Base-by-base conservation (phyloP, 768 basidiomycete species). In the Crepidotus variabilis region DNA sequence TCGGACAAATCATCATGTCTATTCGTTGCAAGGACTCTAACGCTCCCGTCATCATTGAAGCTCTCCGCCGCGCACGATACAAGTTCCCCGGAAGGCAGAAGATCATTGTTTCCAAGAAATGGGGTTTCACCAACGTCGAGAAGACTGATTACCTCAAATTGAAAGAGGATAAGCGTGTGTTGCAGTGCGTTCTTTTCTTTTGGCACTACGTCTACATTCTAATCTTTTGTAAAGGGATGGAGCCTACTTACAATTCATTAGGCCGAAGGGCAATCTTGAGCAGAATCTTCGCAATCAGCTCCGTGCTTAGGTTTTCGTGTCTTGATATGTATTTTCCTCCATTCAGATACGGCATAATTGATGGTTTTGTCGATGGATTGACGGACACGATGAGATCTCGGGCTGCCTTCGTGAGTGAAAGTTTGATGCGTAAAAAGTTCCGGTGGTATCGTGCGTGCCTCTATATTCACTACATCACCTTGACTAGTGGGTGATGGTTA, bases 51-150 rank as follows among this genome's bases (percentile, higher is more conserved):
- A 90, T 97, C 72, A 88, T 92, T 75, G 97, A 98, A 78, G 96
- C 95, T 54, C 88, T 98, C 62, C 92, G 95, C 66, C 94, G 95
- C 65, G 92, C 94, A 10, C 91, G 96, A 54, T 98, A 98, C 86
- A 99, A 98, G 86, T 96, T 94, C 88, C 92, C 93, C n/a, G 93
- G 94, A 56, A 86, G 93, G 69, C 94, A 96, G 81, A 96, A 96
- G 85, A 94, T 96, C 72, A 94, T 95, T 63, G 81, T 94, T 63
- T 92, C 89, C 56, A 93, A 93, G 84, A 97, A 96, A 84, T 98
- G 97, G 94, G 95, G 95, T 59, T 98, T 99, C 80, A 99, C 97
- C 43, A 89, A 90, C 65, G 94, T 98, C 57, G 84, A 86, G 71
- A 87, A 93, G 73, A 87, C 84, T 63, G 94, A 95, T 48, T 98